A percentile compares a stretch with the other conserved stretches of the same genome.
phyloP scores from a whole-genome alignment of 257 asterid species.

The Agastache rugosa region DNA sequence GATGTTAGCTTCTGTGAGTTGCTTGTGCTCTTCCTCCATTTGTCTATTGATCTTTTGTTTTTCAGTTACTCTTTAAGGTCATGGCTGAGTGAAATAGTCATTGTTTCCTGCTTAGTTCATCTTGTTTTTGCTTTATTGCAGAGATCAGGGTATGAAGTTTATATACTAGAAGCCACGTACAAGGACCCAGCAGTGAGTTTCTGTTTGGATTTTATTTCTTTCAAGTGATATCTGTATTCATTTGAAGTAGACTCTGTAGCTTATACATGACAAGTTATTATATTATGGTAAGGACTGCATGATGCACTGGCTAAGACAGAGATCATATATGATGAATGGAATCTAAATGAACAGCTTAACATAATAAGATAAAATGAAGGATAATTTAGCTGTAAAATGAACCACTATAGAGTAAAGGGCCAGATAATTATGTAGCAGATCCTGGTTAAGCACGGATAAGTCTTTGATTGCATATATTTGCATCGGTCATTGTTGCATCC shows the following conservation, averaged over 20 bases:
- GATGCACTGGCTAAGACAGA: slow-evolving; percentile 14
- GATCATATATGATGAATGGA: not conserved
- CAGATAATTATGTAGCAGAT: not conserved
- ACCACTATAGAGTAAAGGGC: not conserved
- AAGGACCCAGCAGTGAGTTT: slow-evolving; percentile 90
- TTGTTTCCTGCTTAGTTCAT: slow-evolving; percentile 34
- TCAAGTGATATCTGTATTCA: not conserved
- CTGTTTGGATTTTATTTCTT: slow-evolving; percentile 23
- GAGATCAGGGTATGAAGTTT: slow-evolving; percentile 98
- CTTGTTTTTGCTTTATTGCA: slow-evolving; percentile 52
- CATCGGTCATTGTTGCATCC: slow-evolving; percentile 21
- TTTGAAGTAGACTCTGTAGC: slow-evolving; percentile 17
- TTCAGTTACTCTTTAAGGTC: slow-evolving; percentile 18
- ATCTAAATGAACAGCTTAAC: slow-evolving; percentile 1
- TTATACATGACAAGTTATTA: not conserved
- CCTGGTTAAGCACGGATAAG: slow-evolving; percentile 19
- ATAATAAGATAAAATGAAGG: slow-evolving; percentile 17
- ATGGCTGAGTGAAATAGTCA: slow-evolving; percentile 29
- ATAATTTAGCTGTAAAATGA: slow-evolving; percentile 8
- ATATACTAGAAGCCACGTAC: slow-evolving; percentile 90
- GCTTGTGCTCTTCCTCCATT: slow-evolving; percentile 30
- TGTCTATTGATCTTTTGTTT: slow-evolving; percentile 27
- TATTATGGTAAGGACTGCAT: slow-evolving; percentile 3
- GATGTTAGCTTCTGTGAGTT: slow-evolving; percentile 26
- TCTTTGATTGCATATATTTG: slow-evolving; percentile 21